Conservation (phyloP, 169 alveolate species). For the Amoebophrya sp. region DNA sequence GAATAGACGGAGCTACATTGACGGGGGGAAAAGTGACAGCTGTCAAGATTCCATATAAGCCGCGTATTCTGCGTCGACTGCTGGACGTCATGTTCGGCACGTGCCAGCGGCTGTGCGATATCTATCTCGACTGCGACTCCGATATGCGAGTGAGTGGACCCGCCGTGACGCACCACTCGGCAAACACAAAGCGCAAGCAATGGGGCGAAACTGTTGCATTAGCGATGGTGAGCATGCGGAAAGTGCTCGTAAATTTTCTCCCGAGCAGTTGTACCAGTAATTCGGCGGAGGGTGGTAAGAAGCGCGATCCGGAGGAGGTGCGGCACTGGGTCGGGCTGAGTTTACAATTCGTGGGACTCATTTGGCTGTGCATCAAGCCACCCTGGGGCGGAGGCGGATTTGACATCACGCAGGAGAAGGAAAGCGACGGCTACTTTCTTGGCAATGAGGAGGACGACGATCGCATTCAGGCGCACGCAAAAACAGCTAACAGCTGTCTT, state of each 20-base stretch:
- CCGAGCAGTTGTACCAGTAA: not conserved
- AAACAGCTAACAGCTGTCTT: not conserved
- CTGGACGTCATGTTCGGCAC: not conserved
- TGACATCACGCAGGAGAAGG: not conserved
- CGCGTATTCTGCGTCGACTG: not conserved
- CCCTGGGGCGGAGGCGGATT: not conserved
- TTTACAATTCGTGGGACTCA: not conserved
- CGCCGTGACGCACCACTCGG: not conserved
- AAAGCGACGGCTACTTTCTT: not conserved
- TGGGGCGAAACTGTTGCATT: not conserved
- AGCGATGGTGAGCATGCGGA: not conserved
- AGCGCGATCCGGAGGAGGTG: too few species aligned
- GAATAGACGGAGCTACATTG: too few species aligned
- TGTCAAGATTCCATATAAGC: too few species aligned
- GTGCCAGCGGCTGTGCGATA: not conserved
- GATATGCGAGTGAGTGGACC: too few species aligned
- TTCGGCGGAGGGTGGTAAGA: too few species aligned
- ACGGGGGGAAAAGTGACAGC: too few species aligned
- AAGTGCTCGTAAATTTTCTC: not conserved
- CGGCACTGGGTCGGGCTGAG: too few species aligned
- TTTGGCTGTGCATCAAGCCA: not conserved
- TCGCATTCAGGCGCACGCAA: not conserved
- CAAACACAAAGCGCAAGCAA: not conserved
- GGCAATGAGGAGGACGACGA: not conserved
- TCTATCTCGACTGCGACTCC: not conserved